phyloP scores from a whole-genome alignment of 176 grass and related monocot genomes.

The Lolium multiflorum region DNA sequence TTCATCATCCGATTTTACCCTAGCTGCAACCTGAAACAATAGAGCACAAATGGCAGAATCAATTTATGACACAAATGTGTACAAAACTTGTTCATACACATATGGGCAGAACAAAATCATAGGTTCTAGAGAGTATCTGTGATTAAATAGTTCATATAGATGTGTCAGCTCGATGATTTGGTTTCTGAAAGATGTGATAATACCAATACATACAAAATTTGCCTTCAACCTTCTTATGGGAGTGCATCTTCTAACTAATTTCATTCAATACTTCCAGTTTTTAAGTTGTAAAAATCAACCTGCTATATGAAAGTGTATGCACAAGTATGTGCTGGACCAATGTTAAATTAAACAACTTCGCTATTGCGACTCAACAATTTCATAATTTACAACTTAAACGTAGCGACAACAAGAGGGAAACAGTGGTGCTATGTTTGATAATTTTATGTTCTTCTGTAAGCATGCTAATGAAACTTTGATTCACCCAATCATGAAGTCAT shows the following conservation, averaged over 20 bases:
- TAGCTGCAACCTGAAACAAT: slow-evolving; percentile 93
- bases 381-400: slow-evolving; percentile 28
- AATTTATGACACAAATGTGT: slow-evolving; percentile 23
- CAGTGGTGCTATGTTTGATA: slow-evolving; percentile 3
- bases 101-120: not conserved
- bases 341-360: slow-evolving; percentile 8
- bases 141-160: slow-evolving; percentile 5
- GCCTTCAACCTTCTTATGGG: not conserved
- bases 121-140: not conserved
- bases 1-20: slow-evolving; percentile 82
- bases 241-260: not conserved
- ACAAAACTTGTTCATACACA: not conserved
- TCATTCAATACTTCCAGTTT: slow-evolving; percentile 35
- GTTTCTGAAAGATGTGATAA: not conserved
- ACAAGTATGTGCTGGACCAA: not conserved
- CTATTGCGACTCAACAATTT: slow-evolving; percentile 1
- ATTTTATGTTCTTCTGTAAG: slow-evolving; percentile 1
- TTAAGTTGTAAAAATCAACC: slow-evolving; percentile 16
- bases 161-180: not conserved
- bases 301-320: not conserved
- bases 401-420: slow-evolving; percentile 3
- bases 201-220: slow-evolving; percentile 8
- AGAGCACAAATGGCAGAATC: slow-evolving; percentile 4
- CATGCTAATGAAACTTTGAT: slow-evolving; percentile 25
- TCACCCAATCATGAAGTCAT: slow-evolving; percentile 22